Percentiles rank a stretch among this genome's conserved stretches.
These are phyloP conservation scores for Whalleya microplaca DNA, from an alignment of 2,329 filamentous ascomycete genomes.

Conservation along the genomic window DNA sequence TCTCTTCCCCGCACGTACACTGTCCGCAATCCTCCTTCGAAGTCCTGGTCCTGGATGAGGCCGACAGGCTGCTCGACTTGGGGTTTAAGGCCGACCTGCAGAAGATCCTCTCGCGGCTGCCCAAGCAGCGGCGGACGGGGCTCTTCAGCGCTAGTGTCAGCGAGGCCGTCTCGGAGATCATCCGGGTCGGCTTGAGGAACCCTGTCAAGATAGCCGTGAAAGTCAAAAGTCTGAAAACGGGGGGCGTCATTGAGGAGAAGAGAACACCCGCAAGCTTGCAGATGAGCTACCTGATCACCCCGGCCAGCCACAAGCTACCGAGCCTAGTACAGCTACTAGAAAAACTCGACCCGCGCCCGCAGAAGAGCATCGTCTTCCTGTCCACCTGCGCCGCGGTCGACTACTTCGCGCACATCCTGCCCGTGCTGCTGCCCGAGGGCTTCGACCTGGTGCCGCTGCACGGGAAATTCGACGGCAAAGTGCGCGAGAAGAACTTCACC, in stretches of 20 bases:
- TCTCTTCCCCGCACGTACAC: slow-evolving; percentile 85
- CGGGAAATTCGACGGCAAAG: slow-evolving; percentile 87
- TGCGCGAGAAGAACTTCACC: slow-evolving; percentile 84
- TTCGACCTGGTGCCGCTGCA: slow-evolving; percentile 81
- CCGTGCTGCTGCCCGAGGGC: slow-evolving; percentile 67
- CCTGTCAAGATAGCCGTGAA: slow-evolving; percentile 94
- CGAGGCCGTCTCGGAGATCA: slow-evolving; percentile 90
- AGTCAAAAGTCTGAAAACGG: slow-evolving; percentile 74
- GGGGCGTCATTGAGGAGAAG: slow-evolving; percentile 73
- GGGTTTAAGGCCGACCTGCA: slow-evolving; percentile 93
- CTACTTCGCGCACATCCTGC: slow-evolving; percentile 85
- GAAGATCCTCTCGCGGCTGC: slow-evolving; percentile 79
- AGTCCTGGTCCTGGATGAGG: slow-evolving; percentile 90
- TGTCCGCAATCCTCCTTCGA: slow-evolving; percentile 90
- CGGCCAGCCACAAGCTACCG: slow-evolving; percentile 79
- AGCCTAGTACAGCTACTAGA: slow-evolving; percentile 72
- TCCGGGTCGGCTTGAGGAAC: slow-evolving; percentile 88
- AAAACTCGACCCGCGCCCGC: slow-evolving; percentile 71
- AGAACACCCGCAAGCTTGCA: slow-evolving; percentile 90
- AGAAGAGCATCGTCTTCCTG: slow-evolving; percentile 88
- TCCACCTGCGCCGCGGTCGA: slow-evolving; percentile 95
- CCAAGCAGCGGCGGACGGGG: slow-evolving; percentile 91
- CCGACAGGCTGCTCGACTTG: slow-evolving; percentile 87
- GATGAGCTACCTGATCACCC: slow-evolving; percentile 80
- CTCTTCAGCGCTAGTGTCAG: slow-evolving; percentile 96